Evolutionary conservation across 805 yeast species (phyloP), one percentile per base, ranked within the genome.

Genomic region (Candida vaughaniae): DNA sequence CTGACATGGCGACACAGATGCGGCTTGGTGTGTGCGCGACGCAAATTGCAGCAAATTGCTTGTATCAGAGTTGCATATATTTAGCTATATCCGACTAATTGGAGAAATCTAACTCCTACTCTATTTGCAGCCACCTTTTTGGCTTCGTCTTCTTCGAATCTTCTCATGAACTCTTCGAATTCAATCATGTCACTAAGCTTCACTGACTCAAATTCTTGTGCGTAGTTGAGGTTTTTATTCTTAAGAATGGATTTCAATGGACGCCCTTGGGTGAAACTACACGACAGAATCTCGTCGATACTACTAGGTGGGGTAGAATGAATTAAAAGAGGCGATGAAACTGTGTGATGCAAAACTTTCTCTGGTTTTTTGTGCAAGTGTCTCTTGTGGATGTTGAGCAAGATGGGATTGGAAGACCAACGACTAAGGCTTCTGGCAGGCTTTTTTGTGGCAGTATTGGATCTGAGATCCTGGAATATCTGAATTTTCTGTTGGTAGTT

Each of bases 211-310:
- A 33, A 31, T 32, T 61, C 67, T 16, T 35, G 25, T 11, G 47
- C 51, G 30, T 37, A 57, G 32, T 61, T 61, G 7, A 29, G 25
- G 26, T 61, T 61, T 33, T 37, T 49, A 30, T 45, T 56, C 36
- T 56, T 59, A 22, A 61, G 42, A 15, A 61, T 61, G 7, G 66
- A 55, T 25, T 38, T 42, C 29, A 37, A 23, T 5, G 39, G 39
- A 9, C n/a, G 12, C n/a, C 9, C n/a, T 12, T 29, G 22, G n/a
- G 25, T 18, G 15, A 5, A n/a, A 16, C 28, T 6, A 5, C 11
- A 6, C 25, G 16, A 20, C 10, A 20, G 10, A 10, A 10, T 20
- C 10, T 20, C 23, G 10, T 6, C 23, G 6, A 10, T 7, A 20
- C 9, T 20, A 20, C 23, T 20, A 7, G 23, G 23, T 7, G 23